A percentile compares a stretch with the other conserved stretches of the same genome.
Evolutionary conservation across 2,329 filamentous ascomycete species (phyloP).

Genomic region (Plenodomus lindquistii): DNA sequence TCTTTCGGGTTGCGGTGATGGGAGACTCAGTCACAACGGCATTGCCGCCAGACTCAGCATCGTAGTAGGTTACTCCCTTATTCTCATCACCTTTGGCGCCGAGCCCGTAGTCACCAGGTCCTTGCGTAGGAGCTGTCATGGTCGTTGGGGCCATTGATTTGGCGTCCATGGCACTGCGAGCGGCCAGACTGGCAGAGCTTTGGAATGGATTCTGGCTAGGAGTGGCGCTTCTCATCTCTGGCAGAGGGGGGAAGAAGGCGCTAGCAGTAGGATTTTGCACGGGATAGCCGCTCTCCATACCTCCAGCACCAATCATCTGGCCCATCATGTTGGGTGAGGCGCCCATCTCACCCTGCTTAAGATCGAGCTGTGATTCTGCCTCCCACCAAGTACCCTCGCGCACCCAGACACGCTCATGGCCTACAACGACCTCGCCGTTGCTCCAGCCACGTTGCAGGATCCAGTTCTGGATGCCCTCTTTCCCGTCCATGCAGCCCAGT

Average conservation of each 20-base stretch:
- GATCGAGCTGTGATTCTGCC: conserved; percentile 91
- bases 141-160: conserved; percentile 61
- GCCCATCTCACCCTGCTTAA: conserved; percentile 67
- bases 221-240: conserved; percentile 61
- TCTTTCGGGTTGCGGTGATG: conserved; percentile 65
- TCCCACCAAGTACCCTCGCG: conserved; percentile 96
- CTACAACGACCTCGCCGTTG: conserved; percentile 92
- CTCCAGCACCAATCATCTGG: conserved; percentile 59
- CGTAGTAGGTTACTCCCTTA: conserved; percentile 63
- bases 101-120: conserved; percentile 82
- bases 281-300: conserved; percentile 75
- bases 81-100: conserved; percentile 79
- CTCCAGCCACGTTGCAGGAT: conserved; percentile 95
- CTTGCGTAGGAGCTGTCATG: conserved; percentile 57
- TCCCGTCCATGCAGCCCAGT: conserved; percentile 86
- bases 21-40: conserved; percentile 75
- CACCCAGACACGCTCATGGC: conserved; percentile 93
- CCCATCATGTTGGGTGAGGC: conserved; percentile 46
- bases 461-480: conserved; percentile 93
- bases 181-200: conserved; percentile 50
- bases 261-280: conserved; percentile 57
- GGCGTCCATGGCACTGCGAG: conserved; percentile 49
- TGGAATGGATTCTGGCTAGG: conserved; percentile 73
- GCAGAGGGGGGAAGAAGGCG: conserved; percentile 69
- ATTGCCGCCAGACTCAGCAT: conserved; percentile 76